Base-by-base conservation (phyloP, 2,329 filamentous ascomycete genomes). In the Aureobasidium sp. region DNA sequence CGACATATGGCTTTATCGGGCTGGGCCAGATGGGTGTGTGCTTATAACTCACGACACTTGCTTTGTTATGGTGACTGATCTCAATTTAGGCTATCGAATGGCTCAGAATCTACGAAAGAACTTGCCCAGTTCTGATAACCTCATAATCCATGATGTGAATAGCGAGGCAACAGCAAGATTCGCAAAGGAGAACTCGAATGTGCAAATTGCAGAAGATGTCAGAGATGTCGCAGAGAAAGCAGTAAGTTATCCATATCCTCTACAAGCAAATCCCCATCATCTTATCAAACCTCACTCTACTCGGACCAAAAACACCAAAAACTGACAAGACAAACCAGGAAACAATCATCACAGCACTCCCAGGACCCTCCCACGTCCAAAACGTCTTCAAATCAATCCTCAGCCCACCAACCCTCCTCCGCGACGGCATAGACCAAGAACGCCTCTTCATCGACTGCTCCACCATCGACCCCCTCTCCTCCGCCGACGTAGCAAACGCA, bases 401-500 rank as follows among this genome's bases (percentile, higher is more conserved):
- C 49, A 80, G 83, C 50, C 77, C 81, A 2, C 77, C 81, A 9
- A 78, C 74, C 6, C 78, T 86, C 5, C 78, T 81, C 7, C 74
- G 74, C 36, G 70, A 79, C 25, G 71, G 76, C 1, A 72, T 81
- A 0, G 67, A 78, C 44, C 81, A 81, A 55, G 78, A 87, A 62
- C 86, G 91, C 42, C 77, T 97, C 62, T 97, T 96, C 74, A 94
- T 99, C 71, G 94, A 99, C 75, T 93, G 89, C 74, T 97, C 93
- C 3, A 99, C 94, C 16, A 97, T 99, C 71, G 94, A 97, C 74
- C 91, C 92, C 0, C 85, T 86, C 34, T 90, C 91, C 2, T 97
- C 92, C 1, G 85, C 85, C 42, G 82, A 86, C 66, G 87, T 97
- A 5, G 91, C 91, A 27, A 80, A 85, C 64, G 81, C 82, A 29